Conservation (phyloP, 805 yeast species). For the Lipomyces yamadae region DNA sequence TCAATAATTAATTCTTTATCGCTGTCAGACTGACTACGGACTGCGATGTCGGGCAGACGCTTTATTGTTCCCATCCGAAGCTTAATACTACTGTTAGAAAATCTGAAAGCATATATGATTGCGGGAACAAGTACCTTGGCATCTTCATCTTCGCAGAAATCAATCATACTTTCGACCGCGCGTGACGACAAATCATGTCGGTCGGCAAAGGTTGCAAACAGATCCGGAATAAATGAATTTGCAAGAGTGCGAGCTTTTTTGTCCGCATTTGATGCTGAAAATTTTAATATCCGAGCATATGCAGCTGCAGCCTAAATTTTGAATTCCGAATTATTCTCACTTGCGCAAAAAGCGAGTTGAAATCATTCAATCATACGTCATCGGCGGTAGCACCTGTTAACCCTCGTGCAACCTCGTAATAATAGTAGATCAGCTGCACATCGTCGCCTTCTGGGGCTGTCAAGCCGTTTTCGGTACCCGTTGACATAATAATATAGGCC, state of each 20-base stretch:
- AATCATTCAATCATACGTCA: slow-evolving; percentile 18
- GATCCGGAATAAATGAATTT: slow-evolving; percentile 30
- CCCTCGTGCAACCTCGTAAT: slow-evolving; percentile 33
- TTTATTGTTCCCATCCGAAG: slow-evolving; percentile 26
- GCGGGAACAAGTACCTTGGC: slow-evolving; percentile 9
- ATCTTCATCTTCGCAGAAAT: slow-evolving; percentile 34
- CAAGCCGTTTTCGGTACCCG: background rate
- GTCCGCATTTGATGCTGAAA: slow-evolving; percentile 19
- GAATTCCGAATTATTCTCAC: background rate
- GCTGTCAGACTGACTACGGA: background rate
- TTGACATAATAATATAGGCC: background rate
- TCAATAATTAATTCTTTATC: slow-evolving; percentile 23
- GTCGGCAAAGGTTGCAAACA: slow-evolving; percentile 25
- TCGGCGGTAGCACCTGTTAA: slow-evolving; percentile 16
- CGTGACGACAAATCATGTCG: slow-evolving; percentile 10
- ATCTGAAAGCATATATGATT: background rate
- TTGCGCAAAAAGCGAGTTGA: background rate
- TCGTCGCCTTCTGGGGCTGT: slow-evolving; percentile 14
- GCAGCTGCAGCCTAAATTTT: slow-evolving; percentile 24
- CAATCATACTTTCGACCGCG: slow-evolving; percentile 33
- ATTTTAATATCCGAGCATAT: slow-evolving; percentile 19
- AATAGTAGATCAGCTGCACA: slow-evolving; percentile 29
- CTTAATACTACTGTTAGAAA: slow-evolving; percentile 1
- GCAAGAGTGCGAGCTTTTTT: slow-evolving; percentile 26
- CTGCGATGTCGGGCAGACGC: slow-evolving; percentile 24